Conservation (phyloP, 2,329 filamentous ascomycete species). For the Fusarium coicis region DNA sequence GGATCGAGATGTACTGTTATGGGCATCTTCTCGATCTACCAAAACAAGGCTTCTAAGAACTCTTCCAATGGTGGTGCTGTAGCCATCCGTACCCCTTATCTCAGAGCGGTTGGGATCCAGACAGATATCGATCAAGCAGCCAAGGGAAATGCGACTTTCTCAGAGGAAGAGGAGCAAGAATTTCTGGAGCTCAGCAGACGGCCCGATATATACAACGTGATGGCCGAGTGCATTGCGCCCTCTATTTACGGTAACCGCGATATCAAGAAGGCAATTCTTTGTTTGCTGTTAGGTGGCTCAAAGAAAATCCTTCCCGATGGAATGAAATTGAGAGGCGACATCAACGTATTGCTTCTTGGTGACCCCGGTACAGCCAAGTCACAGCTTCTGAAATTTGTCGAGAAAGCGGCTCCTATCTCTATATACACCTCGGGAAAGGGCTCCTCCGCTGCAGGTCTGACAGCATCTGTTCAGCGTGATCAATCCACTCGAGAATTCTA, state of each 20-base stretch:
- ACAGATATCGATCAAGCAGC: conserved; percentile 90
- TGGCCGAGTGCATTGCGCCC: conserved; percentile 92
- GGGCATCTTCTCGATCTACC: conserved; percentile 98
- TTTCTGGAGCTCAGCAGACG: conserved; percentile 90
- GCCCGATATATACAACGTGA: conserved; percentile 90
- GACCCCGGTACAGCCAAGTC: conserved; percentile 99
- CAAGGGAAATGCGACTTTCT: conserved; percentile 85
- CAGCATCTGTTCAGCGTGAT: conserved; percentile 95
- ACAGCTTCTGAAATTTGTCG: conserved; percentile 95
- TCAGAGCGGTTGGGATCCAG: conserved; percentile 91
- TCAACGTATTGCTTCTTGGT: conserved; percentile 95
- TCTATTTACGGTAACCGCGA: conserved; percentile 97
- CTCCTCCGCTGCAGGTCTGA: conserved; percentile 96
- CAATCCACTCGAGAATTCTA: conserved; percentile 95
- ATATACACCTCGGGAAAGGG: conserved; percentile 99
- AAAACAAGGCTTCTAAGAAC: conserved; percentile 87
- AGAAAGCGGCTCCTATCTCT: conserved; percentile 94
- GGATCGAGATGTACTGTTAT: conserved; percentile 95
- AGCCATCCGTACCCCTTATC: conserved; percentile 93
- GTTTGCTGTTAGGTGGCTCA: conserved; percentile 90
- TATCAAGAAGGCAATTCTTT: conserved; percentile 98
- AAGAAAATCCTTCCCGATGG: conserved; percentile 98
- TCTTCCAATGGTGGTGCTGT: conserved; percentile 81
- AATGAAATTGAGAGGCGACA: conserved; percentile 97
- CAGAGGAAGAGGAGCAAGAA: conserved; percentile 96